Conservation (phyloP, 345 rosid species). For the Aurinia saxatilis region DNA sequence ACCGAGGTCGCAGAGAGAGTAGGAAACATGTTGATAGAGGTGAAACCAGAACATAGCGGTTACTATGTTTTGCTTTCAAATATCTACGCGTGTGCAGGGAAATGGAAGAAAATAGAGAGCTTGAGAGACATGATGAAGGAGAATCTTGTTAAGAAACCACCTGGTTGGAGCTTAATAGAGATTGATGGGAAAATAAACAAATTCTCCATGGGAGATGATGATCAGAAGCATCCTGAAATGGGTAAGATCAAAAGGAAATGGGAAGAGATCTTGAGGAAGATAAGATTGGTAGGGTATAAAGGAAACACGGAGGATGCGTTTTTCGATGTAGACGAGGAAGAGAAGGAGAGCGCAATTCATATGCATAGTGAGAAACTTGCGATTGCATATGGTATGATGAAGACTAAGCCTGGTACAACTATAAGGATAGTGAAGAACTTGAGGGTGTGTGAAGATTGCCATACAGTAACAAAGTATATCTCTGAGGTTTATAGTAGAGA, state of each 20-base stretch:
- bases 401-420: constrained; percentile 19
- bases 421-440: constrained; percentile 73
- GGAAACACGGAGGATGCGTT: constrained; percentile 49
- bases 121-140: constrained; percentile 57
- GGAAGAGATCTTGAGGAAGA: constrained; percentile 55
- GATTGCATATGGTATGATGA: constrained; percentile 57
- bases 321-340: constrained; percentile 71
- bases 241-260: constrained; percentile 46
- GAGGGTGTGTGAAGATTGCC: constrained; percentile 71
- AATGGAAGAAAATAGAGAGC: constrained; percentile 47
- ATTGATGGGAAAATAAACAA: constrained; percentile 50
- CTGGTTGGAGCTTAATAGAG: constrained; percentile 52
- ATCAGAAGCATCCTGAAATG: constrained; percentile 46
- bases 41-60: constrained; percentile 63
- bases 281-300: constrained; percentile 44
- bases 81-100: constrained; percentile 53
- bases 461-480: constrained; percentile 56
- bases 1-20: constrained; percentile 54
- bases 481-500: constrained; percentile 53
- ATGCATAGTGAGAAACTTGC: constrained; percentile 81
- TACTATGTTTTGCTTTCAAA: constrained; percentile 70
- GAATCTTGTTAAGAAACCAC: constrained; percentile 53
- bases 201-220: constrained; percentile 46
- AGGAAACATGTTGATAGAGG: constrained; percentile 46
- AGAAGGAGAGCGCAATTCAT: constrained; percentile 49